Evolutionary conservation across 371 early-diverging fungal species (phyloP).

Genomic region (Globomyces sp.): DNA sequence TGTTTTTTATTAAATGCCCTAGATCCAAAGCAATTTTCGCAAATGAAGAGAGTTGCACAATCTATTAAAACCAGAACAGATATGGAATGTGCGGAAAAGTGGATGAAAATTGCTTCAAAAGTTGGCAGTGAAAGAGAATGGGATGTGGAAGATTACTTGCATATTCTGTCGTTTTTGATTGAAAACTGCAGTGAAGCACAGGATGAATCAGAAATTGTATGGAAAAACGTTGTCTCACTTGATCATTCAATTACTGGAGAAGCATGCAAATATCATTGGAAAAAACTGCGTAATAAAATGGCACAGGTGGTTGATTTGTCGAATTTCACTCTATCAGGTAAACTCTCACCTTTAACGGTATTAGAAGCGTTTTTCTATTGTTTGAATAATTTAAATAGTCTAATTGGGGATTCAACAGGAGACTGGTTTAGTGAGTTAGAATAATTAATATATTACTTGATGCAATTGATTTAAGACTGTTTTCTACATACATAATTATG

Average conservation of each 20-base stretch:
- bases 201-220: constrained; percentile 19
- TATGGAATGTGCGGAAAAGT: neutral
- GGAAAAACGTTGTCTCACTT: constrained; percentile 13
- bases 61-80: constrained; percentile 6
- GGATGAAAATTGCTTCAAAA: neutral
- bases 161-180: constrained; percentile 9
- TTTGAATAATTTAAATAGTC: constrained; percentile 13
- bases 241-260: neutral
- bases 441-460: too few relatives aligned
- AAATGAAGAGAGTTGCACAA: too few relatives aligned
- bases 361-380: constrained; percentile 8
- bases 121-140: neutral
- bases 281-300: constrained; percentile 10
- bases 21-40: neutral
- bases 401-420: constrained; percentile 8
- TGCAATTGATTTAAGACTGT: too few relatives aligned
- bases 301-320: constrained; percentile 5
- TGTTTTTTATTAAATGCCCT: neutral
- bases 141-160: constrained; percentile 1
- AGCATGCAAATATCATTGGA: constrained; percentile 3
- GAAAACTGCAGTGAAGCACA: constrained; percentile 5
- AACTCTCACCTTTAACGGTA: neutral
- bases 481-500: too few relatives aligned
- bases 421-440: constrained; percentile 4
- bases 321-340: neutral